Percentiles rank a stretch among this genome's conserved stretches.
phyloP scores from a whole-genome alignment of 2,329 filamentous ascomycete species.

The Aspergillus niger region DNA sequence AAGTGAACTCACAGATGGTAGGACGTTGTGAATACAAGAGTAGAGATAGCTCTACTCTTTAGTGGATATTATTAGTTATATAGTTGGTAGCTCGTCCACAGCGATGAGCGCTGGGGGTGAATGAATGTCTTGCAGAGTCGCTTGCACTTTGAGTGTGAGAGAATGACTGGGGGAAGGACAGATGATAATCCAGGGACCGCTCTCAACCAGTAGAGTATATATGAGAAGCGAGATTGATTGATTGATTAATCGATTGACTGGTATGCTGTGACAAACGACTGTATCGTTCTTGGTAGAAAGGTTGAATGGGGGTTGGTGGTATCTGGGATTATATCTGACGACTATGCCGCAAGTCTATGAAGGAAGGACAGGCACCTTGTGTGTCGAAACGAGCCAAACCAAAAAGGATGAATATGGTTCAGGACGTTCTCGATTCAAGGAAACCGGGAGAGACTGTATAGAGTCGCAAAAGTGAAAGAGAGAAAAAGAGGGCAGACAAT shows the following conservation, averaged over 20 bases:
- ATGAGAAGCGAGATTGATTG: background rate
- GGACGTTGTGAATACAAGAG: constrained; percentile 8
- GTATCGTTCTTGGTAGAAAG: background rate
- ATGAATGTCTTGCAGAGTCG: constrained; percentile 34
- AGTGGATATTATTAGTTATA: constrained; percentile 19
- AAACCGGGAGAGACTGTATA: constrained; percentile 24
- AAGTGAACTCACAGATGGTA: constrained; percentile 13
- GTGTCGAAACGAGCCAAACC: constrained; percentile 26
- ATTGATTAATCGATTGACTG: background rate
- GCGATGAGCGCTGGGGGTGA: constrained; percentile 12
- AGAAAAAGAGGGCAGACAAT: constrained; percentile 26
- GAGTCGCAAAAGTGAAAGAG: constrained; percentile 27
- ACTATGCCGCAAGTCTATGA: constrained; percentile 19
- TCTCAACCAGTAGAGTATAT: constrained; percentile 17
- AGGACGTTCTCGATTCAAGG: constrained; percentile 24
- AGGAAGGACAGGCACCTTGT: constrained; percentile 41
- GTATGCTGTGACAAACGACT: background rate
- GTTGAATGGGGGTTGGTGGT: background rate
- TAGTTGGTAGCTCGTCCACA: constrained; percentile 13
- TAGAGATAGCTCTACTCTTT: constrained; percentile 15
- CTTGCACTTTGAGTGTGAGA: constrained; percentile 28
- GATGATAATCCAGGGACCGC: background rate
- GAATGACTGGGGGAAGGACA: constrained; percentile 38
- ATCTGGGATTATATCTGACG: constrained; percentile 29
- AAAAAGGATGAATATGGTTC: constrained; percentile 15